These are phyloP conservation scores for Triticum urartu DNA, from an alignment of 176 grass and related monocot species.

Conservation along the genomic window DNA sequence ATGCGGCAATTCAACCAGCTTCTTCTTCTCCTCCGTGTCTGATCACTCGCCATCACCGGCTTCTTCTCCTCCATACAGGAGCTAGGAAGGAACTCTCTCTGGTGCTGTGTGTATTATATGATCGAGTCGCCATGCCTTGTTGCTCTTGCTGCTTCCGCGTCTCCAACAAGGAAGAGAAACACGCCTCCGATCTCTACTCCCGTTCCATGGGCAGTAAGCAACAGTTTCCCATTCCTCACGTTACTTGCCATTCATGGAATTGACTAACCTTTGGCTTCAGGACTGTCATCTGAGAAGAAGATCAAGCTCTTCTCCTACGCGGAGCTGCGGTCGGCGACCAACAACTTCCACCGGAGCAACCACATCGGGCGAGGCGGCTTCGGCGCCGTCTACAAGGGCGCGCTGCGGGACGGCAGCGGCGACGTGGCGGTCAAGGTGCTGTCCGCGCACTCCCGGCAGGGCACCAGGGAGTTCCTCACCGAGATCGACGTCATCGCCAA, in stretches of 20 bases:
- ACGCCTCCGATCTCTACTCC: neutral
- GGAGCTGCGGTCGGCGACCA: constrained; percentile 32
- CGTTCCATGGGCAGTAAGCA: neutral
- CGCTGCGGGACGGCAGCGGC: neutral
- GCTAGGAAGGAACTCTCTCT: no score
- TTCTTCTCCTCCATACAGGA: neutral
- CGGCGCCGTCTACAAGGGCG: constrained; percentile 35
- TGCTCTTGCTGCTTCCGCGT: neutral
- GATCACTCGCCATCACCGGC: neutral
- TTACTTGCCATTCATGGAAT: neutral
- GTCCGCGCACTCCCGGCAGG: neutral
- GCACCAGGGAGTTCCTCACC: constrained; percentile 14
- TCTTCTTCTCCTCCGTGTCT: neutral
- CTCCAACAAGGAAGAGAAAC: neutral
- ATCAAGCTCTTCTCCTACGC: constrained; percentile 30
- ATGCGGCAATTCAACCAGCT: neutral
- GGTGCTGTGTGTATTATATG: no score
- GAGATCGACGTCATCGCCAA: constrained; percentile 21
- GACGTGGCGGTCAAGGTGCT: constrained; percentile 22
- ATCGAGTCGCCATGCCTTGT: neutral
- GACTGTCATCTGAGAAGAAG: constrained; percentile 9
- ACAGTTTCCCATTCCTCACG: neutral
- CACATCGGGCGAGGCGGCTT: constrained; percentile 32
- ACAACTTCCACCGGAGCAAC: constrained; percentile 28
- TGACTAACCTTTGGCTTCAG: neutral